phyloP scores from a whole-genome alignment of 2,329 filamentous ascomycete genomes.

The Trichoderma sp. region DNA sequence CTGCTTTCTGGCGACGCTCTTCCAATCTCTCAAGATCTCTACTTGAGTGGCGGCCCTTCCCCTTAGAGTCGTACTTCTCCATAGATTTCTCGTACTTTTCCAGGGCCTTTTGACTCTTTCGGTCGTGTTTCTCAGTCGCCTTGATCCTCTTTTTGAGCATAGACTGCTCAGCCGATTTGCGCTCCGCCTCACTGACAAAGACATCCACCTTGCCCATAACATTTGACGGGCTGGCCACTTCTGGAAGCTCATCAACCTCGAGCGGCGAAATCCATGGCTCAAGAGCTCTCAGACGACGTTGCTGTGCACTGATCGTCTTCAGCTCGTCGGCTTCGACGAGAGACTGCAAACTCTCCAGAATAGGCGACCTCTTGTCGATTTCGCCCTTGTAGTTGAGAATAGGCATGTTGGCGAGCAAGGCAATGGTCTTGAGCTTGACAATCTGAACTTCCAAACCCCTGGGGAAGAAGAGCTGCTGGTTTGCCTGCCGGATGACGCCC shows the following conservation, averaged over 20 bases:
- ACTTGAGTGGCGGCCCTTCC: neutral
- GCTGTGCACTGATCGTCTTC: constrained; percentile 1
- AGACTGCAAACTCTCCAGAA: neutral
- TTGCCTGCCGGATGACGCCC: constrained; percentile 3
- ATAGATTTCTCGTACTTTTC: neutral
- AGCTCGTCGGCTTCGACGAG: constrained; percentile 3
- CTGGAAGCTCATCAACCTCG: constrained; percentile 5
- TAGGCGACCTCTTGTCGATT: neutral
- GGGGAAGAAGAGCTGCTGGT: constrained; percentile 3
- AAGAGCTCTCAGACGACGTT: constrained; percentile 9
- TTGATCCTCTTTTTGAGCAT: constrained; percentile 17
- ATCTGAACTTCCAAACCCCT: constrained; percentile 5
- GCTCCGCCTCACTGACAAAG: constrained; percentile 1
- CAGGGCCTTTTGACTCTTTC: neutral
- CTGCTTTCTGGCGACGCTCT: neutral
- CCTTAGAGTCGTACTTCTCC: neutral
- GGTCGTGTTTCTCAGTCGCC: neutral
- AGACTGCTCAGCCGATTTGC: constrained; percentile 12
- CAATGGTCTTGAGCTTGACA: neutral
- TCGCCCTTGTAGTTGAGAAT: constrained; percentile 13
- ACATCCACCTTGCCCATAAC: constrained; percentile 6
- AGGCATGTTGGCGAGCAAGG: constrained; percentile 9
- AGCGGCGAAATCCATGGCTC: constrained; percentile 15
- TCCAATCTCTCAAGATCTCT: constrained; percentile 4
- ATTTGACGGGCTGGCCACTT: neutral